These are phyloP conservation scores for Butyriboletus appendiculatus DNA, from an alignment of 1,284 basidiomycete species.

Conservation along the genomic window DNA sequence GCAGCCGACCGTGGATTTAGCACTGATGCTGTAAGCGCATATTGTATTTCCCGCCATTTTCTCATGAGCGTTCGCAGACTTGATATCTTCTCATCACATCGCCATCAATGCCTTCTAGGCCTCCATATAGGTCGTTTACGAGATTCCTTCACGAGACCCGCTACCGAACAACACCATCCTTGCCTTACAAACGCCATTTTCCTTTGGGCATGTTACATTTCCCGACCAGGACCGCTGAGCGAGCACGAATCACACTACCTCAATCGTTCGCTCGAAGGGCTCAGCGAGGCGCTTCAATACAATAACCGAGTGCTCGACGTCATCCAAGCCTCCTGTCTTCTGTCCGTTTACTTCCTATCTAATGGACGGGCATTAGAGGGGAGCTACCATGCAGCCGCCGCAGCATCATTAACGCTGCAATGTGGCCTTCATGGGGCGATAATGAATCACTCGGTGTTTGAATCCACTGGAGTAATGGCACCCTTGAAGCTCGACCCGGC, in stretches of 20 bases:
- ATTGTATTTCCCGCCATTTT: slow-evolving; percentile 6
- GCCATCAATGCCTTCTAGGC: slow-evolving; percentile 69
- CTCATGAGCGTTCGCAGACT: slow-evolving; percentile 44
- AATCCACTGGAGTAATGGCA: slow-evolving; percentile 36
- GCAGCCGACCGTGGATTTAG: slow-evolving; percentile 60
- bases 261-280: slow-evolving; percentile 54
- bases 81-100: slow-evolving; percentile 75
- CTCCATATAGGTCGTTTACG: slow-evolving; percentile 64
- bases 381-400: slow-evolving; percentile 68
- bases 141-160: slow-evolving; percentile 53
- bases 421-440: slow-evolving; percentile 57
- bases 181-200: slow-evolving; percentile 76
- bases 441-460: slow-evolving; percentile 41
- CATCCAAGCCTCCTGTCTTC: slow-evolving; percentile 70
- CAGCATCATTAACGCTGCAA: slow-evolving; percentile 65
- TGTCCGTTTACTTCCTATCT: slow-evolving; percentile 72
- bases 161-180: slow-evolving; percentile 64
- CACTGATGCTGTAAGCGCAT: slow-evolving; percentile 60
- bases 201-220: slow-evolving; percentile 78
- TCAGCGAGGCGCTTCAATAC: slow-evolving; percentile 58
- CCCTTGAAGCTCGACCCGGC: slow-evolving; percentile 57
- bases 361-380: slow-evolving; percentile 74
- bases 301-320: slow-evolving; percentile 61
- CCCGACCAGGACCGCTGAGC: slow-evolving; percentile 63
- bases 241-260: slow-evolving; percentile 72